A percentile compares a stretch with the other conserved stretches of the same genome.
Evolutionary conservation across 306 rosid genomes (phyloP).

Genomic region (Rosa lucieae): DNA sequence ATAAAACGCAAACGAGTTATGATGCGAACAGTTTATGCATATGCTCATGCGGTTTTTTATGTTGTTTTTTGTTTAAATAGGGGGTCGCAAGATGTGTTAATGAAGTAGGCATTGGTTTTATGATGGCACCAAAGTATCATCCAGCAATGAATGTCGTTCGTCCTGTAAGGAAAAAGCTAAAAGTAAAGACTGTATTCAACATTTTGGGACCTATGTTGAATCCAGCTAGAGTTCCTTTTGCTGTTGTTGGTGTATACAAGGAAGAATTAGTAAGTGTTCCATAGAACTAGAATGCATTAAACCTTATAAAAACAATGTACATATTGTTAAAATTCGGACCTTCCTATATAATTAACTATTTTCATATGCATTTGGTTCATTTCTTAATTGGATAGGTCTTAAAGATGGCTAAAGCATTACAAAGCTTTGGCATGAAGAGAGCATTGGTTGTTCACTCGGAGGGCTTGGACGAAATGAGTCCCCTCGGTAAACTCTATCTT

Average conservation of each 20-base stretch:
- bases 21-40: neutral
- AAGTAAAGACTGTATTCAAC: constrained; percentile 82
- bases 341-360: neutral
- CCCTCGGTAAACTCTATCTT: constrained; percentile 63
- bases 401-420: constrained; percentile 86
- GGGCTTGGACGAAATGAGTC: constrained; percentile 97
- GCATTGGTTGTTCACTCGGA: constrained; percentile 96
- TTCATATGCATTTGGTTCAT: neutral
- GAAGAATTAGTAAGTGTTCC: constrained; percentile 65
- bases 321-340: neutral
- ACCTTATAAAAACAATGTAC: neutral
- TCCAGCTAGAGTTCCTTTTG: constrained; percentile 84
- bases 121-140: constrained; percentile 91
- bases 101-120: constrained; percentile 90
- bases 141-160: constrained; percentile 85
- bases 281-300: neutral
- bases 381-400: constrained; percentile 53
- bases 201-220: constrained; percentile 93
- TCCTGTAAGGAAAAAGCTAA: constrained; percentile 76
- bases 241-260: constrained; percentile 90
- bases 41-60: constrained; percentile 16
- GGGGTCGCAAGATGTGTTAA: constrained; percentile 65
- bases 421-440: constrained; percentile 83
- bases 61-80: constrained; percentile 41
- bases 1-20: neutral